phyloP scores from a whole-genome alignment of 1,139 yeast species.

The Suhomyces yuchorum region DNA sequence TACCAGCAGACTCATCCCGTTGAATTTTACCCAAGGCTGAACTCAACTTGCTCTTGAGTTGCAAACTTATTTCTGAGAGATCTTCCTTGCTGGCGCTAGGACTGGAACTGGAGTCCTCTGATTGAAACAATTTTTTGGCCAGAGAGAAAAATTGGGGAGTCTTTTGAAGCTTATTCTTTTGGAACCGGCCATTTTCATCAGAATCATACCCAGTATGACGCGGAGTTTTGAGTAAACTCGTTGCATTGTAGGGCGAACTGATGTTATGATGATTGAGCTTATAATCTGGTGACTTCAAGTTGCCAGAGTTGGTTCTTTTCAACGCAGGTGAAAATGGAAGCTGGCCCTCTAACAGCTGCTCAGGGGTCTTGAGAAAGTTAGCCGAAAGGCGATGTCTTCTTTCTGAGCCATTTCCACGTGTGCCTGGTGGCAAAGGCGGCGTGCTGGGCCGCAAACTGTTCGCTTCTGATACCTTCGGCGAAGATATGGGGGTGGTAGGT shows the following conservation, averaged over 20 bases:
- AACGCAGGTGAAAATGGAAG: conserved; percentile 46
- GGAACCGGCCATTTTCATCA: conserved; percentile 17
- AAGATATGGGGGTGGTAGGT: conserved; percentile 41
- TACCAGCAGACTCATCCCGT: conserved; percentile 16
- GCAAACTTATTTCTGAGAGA: conserved; percentile 41
- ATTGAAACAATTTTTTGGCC: conserved; percentile 37
- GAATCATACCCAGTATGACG: conserved; percentile 34
- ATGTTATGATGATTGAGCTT: conserved; percentile 28
- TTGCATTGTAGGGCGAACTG: conserved; percentile 32
- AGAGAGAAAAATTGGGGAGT: conserved; percentile 48
- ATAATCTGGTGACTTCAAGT: conserved; percentile 37
- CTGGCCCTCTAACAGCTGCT: conserved; percentile 20
- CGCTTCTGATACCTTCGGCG: conserved; percentile 24
- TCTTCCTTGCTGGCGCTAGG: conserved; percentile 30
- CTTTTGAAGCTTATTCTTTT: conserved; percentile 32
- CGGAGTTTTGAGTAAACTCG: conserved; percentile 39
- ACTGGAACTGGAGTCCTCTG: conserved; percentile 21
- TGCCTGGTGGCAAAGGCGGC: conserved; percentile 28
- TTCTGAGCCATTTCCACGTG: conserved; percentile 10
- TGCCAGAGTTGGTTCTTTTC: conserved; percentile 37
- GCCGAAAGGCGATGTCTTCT: conserved; percentile 27
- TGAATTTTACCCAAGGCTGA: conserved; percentile 46
- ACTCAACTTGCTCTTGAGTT: conserved; percentile 40
- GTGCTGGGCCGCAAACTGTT: conserved; percentile 29
- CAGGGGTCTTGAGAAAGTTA: conserved; percentile 37